A percentile compares a stretch with the other conserved stretches of the same genome.
phyloP scores from a whole-genome alignment of 495 filamentous ascomycete species.

The Hypomontagnella monticulosa region DNA sequence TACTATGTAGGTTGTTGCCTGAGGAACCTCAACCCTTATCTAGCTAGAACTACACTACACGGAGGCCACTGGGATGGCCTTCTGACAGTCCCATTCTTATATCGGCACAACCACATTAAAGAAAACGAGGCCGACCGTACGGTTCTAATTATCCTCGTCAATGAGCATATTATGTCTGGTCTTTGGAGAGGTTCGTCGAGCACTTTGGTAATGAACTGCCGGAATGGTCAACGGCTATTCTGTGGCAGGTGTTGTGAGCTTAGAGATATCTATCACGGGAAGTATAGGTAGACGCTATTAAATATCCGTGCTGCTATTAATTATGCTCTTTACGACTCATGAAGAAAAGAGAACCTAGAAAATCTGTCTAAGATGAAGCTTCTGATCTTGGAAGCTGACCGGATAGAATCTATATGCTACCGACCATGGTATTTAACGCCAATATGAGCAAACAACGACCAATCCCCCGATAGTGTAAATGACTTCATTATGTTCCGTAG shows the following conservation, averaged over 20 bases:
- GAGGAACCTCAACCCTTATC: too few species aligned
- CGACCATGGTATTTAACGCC: constrained; percentile 12
- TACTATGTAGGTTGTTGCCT: too few species aligned
- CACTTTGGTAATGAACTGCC: constrained; percentile 10
- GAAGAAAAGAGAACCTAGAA: neutral
- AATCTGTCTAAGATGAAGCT: neutral
- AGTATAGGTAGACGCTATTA: neutral
- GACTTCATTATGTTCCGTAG: neutral
- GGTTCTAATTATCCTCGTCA: constrained; percentile 25
- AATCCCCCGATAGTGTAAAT: neutral
- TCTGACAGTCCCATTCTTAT: too few species aligned
- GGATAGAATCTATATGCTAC: constrained; percentile 23
- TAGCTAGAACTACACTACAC: too few species aligned
- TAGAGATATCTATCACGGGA: neutral
- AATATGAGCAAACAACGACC: constrained; percentile 2
- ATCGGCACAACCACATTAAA: constrained; percentile 30
- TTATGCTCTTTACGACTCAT: constrained; percentile 5
- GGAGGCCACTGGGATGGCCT: too few species aligned
- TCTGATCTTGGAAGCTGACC: constrained; percentile 9
- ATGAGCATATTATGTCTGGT: constrained; percentile 26
- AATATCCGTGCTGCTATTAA: constrained; percentile 17
- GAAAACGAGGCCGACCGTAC: constrained; percentile 28
- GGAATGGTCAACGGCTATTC: constrained; percentile 8
- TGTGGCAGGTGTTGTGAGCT: too few species aligned
- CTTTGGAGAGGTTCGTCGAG: constrained; percentile 19